Percentiles rank a stretch among this genome's conserved stretches.
phyloP scores from a whole-genome alignment of 164 flowering plant genomes.

The Nymphaea colorata region DNA sequence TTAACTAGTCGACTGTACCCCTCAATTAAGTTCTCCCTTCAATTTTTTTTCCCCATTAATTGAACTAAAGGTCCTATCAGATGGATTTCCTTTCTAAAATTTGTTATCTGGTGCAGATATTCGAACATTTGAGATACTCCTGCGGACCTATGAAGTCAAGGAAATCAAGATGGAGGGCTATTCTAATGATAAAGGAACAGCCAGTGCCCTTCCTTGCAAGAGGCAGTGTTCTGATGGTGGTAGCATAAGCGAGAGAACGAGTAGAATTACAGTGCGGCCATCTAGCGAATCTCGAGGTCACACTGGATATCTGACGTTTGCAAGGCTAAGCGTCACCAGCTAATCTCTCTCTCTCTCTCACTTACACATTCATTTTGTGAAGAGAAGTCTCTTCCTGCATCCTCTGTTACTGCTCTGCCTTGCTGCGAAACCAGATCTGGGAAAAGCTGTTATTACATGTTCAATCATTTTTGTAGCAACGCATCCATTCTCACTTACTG shows the following conservation, averaged over 20 bases:
- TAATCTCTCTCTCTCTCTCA: neutral
- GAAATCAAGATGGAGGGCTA: slow-evolving; percentile 32
- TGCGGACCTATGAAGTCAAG: slow-evolving; percentile 73
- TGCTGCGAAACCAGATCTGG: too few species aligned
- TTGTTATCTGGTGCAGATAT: slow-evolving; percentile 35
- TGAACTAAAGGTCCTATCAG: too few species aligned
- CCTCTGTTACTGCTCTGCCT: too few species aligned
- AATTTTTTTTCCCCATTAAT: too few species aligned
- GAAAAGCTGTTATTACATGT: too few species aligned
- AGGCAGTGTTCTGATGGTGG: slow-evolving; percentile 34
- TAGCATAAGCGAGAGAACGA: slow-evolving; percentile 17
- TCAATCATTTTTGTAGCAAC: neutral
- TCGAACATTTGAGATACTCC: slow-evolving; percentile 87
- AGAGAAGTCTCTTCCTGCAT: too few species aligned
- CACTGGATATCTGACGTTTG: slow-evolving; percentile 92
- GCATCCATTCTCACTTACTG: too few species aligned
- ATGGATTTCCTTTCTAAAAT: too few species aligned
- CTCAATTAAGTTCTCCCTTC: too few species aligned
- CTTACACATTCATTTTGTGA: too few species aligned
- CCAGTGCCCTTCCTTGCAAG: slow-evolving; percentile 42
- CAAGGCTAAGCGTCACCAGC: slow-evolving; percentile 27
- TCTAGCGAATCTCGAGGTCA: slow-evolving; percentile 70
- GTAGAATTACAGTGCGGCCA: slow-evolving; percentile 51
- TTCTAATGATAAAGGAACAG: slow-evolving; percentile 18
- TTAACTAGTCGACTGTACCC: too few species aligned